A percentile compares a stretch with the other conserved stretches of the same genome.
phyloP scores from a whole-genome alignment of 2,329 filamentous ascomycete genomes.

The Purpureocillium lavendulum region DNA sequence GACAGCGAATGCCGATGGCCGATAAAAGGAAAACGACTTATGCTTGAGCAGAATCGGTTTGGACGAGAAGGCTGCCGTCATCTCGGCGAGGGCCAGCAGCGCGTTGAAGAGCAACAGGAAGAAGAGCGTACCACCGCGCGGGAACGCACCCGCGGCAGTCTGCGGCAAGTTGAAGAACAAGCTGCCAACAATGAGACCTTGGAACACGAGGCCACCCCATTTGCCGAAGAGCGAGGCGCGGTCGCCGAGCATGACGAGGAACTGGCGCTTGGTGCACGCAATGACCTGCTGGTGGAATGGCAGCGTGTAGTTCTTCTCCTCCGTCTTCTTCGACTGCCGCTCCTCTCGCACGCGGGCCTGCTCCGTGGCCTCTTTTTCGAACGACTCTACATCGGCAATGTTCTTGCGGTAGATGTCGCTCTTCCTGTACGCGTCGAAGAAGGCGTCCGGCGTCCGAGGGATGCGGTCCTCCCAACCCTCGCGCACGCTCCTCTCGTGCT shows the following conservation, averaged over 20 bases:
- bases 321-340: conserved; percentile 59
- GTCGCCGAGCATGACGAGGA: conserved; percentile 72
- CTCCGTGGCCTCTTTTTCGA: conserved; percentile 52
- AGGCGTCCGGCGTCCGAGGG: conserved; percentile 61
- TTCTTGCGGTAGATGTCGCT: conserved; percentile 55
- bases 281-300: conserved; percentile 65
- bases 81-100: conserved; percentile 66
- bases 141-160: conserved; percentile 56
- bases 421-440: conserved; percentile 55
- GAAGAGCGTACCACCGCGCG: conserved; percentile 38
- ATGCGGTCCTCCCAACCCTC: conserved; percentile 55
- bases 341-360: conserved; percentile 33
- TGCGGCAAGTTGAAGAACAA: conserved; percentile 63
- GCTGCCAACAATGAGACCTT: conserved; percentile 67
- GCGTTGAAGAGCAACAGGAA: conserved; percentile 45
- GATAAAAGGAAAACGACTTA: conserved; percentile 62
- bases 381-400: conserved; percentile 52
- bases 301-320: conserved; percentile 67
- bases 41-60: conserved; percentile 63
- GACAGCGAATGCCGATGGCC: conserved; percentile 47
- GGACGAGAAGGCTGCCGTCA: conserved; percentile 54
- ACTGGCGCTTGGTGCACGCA: conserved; percentile 64
- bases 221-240: conserved; percentile 70
- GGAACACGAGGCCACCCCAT: conserved; percentile 68
- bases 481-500: conserved; percentile 60